Conservation (phyloP, 352 stramenopile species). For the Thraustotheca clavata region DNA sequence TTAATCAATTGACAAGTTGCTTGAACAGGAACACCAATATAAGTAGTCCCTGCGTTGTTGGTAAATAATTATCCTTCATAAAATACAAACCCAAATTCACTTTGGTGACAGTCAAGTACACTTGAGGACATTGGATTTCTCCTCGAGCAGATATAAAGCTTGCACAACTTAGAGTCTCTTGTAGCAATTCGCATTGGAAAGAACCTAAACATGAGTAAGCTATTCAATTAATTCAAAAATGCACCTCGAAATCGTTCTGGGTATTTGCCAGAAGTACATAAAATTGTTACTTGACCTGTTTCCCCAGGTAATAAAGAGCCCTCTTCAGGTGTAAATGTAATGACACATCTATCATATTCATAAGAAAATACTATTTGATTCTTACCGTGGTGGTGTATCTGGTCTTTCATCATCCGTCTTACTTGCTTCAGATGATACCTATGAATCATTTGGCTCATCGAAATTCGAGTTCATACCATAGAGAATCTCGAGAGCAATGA, state of each 20-base stretch:
- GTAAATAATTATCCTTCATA: background rate
- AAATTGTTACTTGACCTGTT: slow-evolving; percentile 30
- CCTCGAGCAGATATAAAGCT: slow-evolving; percentile 30
- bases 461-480: slow-evolving; percentile 8
- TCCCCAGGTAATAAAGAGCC: slow-evolving; percentile 38
- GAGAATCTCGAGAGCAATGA: slow-evolving; percentile 43
- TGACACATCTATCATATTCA: slow-evolving; percentile 25
- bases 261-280: slow-evolving; percentile 43
- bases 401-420: slow-evolving; percentile 37
- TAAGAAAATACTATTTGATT: background rate
- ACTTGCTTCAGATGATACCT: slow-evolving; percentile 27
- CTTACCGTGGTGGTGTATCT: slow-evolving; percentile 27
- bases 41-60: slow-evolving; percentile 42
- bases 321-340: slow-evolving; percentile 42
- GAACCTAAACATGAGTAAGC: background rate
- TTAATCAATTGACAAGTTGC: slow-evolving; percentile 55
- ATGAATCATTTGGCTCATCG: background rate
- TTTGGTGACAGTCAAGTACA: slow-evolving; percentile 48
- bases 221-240: slow-evolving; percentile 34
- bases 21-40: slow-evolving; percentile 45
- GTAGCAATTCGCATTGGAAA: slow-evolving; percentile 9
- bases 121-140: slow-evolving; percentile 69
- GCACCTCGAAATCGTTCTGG: slow-evolving; percentile 52
- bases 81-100: slow-evolving; percentile 21
- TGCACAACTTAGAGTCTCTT: background rate